A percentile compares a stretch with the other conserved stretches of the same genome.
Conservation (phyloP, 345 rosid genomes). For the Gossypium australe region DNA sequence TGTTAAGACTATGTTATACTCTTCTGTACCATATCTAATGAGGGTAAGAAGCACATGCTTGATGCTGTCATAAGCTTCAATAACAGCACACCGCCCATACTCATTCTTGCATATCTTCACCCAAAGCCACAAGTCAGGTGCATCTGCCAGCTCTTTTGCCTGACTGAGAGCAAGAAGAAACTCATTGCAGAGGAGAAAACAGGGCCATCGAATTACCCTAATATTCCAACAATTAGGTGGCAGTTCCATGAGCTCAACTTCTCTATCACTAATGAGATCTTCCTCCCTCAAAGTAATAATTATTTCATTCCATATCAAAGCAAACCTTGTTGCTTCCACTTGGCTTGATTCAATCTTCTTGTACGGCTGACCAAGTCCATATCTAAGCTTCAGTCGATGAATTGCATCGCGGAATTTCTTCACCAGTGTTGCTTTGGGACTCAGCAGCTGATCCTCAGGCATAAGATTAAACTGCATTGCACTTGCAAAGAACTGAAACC, state of each 20-base stretch:
- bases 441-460: constrained; percentile 53
- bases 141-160: constrained; percentile 64
- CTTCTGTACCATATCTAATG: constrained; percentile 49
- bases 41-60: constrained; percentile 52
- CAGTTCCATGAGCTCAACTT: constrained; percentile 73
- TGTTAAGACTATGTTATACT: constrained; percentile 49
- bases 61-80: constrained; percentile 83
- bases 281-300: constrained; percentile 72
- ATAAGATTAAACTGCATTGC: constrained; percentile 89
- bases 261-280: constrained; percentile 69
- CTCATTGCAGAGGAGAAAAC: constrained; percentile 82
- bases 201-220: constrained; percentile 88
- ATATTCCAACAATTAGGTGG: constrained; percentile 82
- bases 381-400: constrained; percentile 64
- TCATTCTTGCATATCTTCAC: constrained; percentile 66
- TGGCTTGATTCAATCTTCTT: constrained; percentile 78
- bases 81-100: constrained; percentile 83
- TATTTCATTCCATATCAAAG: constrained; percentile 89
- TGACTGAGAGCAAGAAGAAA: constrained; percentile 76
- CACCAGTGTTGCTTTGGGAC: constrained; percentile 54
- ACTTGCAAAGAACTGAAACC: constrained; percentile 90
- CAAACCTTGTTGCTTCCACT: constrained; percentile 81
- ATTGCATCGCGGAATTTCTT: constrained; percentile 77
- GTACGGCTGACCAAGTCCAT: constrained; percentile 80
- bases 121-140: constrained; percentile 80